phyloP scores from a whole-genome alignment of 805 yeast genomes.

The Candida maris region DNA sequence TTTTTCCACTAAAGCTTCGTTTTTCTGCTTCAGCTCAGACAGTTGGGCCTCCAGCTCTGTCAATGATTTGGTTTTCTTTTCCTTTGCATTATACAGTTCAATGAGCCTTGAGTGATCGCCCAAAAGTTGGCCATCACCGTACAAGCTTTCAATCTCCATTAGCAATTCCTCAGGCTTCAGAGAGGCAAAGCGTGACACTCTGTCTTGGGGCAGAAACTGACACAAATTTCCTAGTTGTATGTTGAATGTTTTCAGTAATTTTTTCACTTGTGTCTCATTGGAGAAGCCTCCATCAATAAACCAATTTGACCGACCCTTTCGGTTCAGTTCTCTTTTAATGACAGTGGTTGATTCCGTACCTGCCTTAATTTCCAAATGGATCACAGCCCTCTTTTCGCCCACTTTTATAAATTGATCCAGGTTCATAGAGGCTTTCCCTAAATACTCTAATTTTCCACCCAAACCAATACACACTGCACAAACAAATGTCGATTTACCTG shows the following conservation, averaged over 20 bases:
- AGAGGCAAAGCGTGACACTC: slow-evolving; percentile 89
- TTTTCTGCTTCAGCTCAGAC: slow-evolving; percentile 33
- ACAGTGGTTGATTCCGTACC: slow-evolving; percentile 33
- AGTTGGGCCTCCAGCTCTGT: slow-evolving; percentile 30
- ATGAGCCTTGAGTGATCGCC: slow-evolving; percentile 56
- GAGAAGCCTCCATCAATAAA: slow-evolving; percentile 38
- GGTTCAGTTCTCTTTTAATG: slow-evolving; percentile 42
- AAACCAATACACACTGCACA: slow-evolving; percentile 89
- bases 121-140: slow-evolving; percentile 58
- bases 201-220: slow-evolving; percentile 92
- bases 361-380: slow-evolving; percentile 51
- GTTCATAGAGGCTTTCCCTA: slow-evolving; percentile 64
- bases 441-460: slow-evolving; percentile 69
- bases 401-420: slow-evolving; percentile 67
- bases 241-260: slow-evolving; percentile 46
- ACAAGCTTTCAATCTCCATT: slow-evolving; percentile 75
- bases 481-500: slow-evolving; percentile 90
- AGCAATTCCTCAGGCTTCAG: slow-evolving; percentile 72
- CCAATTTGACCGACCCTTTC: slow-evolving; percentile 51
- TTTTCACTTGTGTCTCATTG: slow-evolving; percentile 44
- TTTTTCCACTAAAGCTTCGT: slow-evolving; percentile 38
- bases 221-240: slow-evolving; percentile 90
- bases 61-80: slow-evolving; percentile 28
- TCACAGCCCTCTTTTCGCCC: slow-evolving; percentile 45
- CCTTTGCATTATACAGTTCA: slow-evolving; percentile 41